These are phyloP conservation scores for Glebionis coronaria DNA, from an alignment of 129 eudicot species.

Conservation along the genomic window DNA sequence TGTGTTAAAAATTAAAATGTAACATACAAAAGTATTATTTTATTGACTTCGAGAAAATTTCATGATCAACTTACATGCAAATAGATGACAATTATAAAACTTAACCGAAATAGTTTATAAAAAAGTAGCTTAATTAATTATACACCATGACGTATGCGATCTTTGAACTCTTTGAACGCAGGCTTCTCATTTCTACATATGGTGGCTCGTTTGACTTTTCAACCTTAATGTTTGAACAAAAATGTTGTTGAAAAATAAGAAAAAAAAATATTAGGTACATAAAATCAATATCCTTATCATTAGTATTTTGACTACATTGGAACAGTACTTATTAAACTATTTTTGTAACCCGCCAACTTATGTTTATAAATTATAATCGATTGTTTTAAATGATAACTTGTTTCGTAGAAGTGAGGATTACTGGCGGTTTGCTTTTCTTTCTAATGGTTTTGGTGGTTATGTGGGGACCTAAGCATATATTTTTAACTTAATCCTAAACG, in stretches of 20 bases:
- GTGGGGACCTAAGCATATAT: no score
- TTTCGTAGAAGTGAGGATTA: no score
- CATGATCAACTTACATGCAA: background rate
- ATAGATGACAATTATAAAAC: background rate
- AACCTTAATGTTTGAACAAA: slow-evolving; percentile 9
- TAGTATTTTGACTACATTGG: no score
- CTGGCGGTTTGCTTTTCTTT: no score
- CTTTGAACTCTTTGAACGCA: slow-evolving; percentile 15
- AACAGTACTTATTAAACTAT: no score
- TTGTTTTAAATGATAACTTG: no score
- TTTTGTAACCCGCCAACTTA: no score
- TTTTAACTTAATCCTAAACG: no score
- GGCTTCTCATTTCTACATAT: slow-evolving; percentile 18
- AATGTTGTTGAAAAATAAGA: background rate
- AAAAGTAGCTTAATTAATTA: background rate
- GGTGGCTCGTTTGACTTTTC: slow-evolving; percentile 35
- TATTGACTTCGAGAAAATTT: background rate
- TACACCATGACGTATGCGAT: slow-evolving; percentile 20
- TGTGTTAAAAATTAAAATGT: background rate
- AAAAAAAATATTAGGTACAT: background rate
- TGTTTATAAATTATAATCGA: no score
- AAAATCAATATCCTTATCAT: no score
- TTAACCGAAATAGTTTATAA: background rate
- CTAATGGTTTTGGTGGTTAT: no score
- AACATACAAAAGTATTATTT: background rate